Conservation (phyloP, 1,284 basidiomycete genomes). For the Tilletia horrida region DNA sequence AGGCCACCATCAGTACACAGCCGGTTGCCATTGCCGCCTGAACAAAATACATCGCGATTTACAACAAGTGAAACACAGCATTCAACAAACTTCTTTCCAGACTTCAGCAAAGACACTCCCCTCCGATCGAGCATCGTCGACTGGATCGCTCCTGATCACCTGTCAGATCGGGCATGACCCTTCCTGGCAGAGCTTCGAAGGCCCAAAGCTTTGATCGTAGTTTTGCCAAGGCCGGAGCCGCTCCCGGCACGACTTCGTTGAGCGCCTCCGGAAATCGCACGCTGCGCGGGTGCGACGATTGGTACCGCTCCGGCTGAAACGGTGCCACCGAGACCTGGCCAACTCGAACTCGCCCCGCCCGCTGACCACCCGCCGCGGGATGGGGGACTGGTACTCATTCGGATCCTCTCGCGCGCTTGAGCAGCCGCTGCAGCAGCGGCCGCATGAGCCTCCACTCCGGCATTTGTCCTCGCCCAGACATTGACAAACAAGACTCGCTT, state of each 20-base stretch:
- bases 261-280: no score
- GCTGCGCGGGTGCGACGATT: no score
- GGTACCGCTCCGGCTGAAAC: no score
- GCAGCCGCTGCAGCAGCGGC: not conserved
- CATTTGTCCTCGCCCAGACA: constrained; percentile 78
- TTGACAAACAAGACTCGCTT: constrained; percentile 91
- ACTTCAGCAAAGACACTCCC: no score
- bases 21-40: constrained; percentile 1
- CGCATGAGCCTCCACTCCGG: constrained; percentile 48
- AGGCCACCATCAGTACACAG: not conserved
- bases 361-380: constrained; percentile 6
- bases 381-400: constrained; percentile 19
- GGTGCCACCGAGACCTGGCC: not conserved
- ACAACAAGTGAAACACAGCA: no score
- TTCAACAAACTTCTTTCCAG: no score
- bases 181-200: no score
- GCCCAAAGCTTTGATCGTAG: not conserved
- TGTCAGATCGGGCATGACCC: no score
- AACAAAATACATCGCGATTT: not conserved
- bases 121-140: no score
- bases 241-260: not conserved
- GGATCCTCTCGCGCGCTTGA: constrained; percentile 13
- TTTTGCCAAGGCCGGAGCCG: not conserved
- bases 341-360: constrained; percentile 14
- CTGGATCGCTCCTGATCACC: no score